phyloP scores from a whole-genome alignment of 352 stramenopile species.

The Phytophthora pinifolia region DNA sequence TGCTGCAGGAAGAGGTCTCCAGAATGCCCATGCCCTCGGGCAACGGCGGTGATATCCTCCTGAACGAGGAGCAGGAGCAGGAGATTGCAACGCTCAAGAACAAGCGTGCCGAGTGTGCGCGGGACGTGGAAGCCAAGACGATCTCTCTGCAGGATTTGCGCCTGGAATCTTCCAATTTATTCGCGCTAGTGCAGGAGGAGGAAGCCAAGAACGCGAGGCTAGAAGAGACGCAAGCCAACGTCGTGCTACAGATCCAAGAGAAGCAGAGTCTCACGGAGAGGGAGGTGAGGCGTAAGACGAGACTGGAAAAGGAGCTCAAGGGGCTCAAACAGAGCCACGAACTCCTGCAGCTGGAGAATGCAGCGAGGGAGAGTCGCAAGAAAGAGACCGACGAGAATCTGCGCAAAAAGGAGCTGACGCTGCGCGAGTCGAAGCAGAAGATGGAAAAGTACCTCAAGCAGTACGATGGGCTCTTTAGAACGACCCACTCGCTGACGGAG shows the following conservation, averaged over 20 bases:
- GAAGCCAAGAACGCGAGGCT: constrained; percentile 62
- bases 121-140: constrained; percentile 71
- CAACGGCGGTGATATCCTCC: constrained; percentile 40
- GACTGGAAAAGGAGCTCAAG: constrained; percentile 75
- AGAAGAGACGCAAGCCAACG: constrained; percentile 49
- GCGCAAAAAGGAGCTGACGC: constrained; percentile 64
- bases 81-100: constrained; percentile 72
- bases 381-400: constrained; percentile 64
- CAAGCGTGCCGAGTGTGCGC: constrained; percentile 62
- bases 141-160: constrained; percentile 67
- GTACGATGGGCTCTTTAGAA: constrained; percentile 83
- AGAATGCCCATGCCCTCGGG: constrained; percentile 51
- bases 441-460: constrained; percentile 90
- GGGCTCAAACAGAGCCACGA: constrained; percentile 68
- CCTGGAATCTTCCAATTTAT: constrained; percentile 68
- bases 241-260: constrained; percentile 50
- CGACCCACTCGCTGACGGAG: constrained; percentile 72
- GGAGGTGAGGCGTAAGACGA: constrained; percentile 60
- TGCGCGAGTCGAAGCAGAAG: constrained; percentile 82
- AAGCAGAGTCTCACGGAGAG: constrained; percentile 64
- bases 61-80: constrained; percentile 74
- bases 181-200: constrained; percentile 58
- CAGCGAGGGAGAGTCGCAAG: constrained; percentile 43
- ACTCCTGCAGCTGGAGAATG: constrained; percentile 39
- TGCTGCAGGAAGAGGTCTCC: constrained; percentile 65